phyloP scores from a whole-genome alignment of 1,284 basidiomycete genomes.

The Vanrija pseudolonga region DNA sequence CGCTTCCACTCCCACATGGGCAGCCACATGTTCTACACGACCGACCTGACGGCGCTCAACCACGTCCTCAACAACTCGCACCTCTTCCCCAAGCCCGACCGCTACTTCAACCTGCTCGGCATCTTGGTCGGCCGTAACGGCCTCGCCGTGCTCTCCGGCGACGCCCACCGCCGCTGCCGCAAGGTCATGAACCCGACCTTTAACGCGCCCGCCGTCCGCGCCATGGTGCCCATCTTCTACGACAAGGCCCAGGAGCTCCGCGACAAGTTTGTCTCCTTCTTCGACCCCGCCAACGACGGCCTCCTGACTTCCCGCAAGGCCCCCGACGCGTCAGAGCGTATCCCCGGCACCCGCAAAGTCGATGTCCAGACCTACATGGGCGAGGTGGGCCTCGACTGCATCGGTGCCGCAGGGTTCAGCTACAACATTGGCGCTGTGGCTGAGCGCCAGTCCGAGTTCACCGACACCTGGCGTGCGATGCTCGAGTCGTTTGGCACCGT shows the following conservation, averaged over 20 bases:
- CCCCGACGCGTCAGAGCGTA: not conserved
- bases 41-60: slow-evolving; percentile 59
- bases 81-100: slow-evolving; percentile 64
- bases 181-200: slow-evolving; percentile 49
- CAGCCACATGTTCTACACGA: slow-evolving; percentile 40
- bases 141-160: slow-evolving; percentile 47
- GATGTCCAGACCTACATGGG: slow-evolving; percentile 61
- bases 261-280: slow-evolving; percentile 1
- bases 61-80: slow-evolving; percentile 61
- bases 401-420: slow-evolving; percentile 64
- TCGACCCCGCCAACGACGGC: slow-evolving; percentile 9
- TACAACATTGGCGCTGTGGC: slow-evolving; percentile 52
- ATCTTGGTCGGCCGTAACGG: slow-evolving; percentile 38
- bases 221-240: slow-evolving; percentile 57
- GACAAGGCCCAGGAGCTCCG: slow-evolving; percentile 58
- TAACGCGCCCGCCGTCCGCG: slow-evolving; percentile 39
- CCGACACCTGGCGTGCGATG: slow-evolving; percentile 21
- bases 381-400: slow-evolving; percentile 62
- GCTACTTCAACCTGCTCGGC: slow-evolving; percentile 56
- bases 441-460: slow-evolving; percentile 32
- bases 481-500: slow-evolving; percentile 50
- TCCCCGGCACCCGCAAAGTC: slow-evolving; percentile 28
- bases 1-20: no score
- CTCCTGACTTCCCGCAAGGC: slow-evolving; percentile 48
- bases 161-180: slow-evolving; percentile 55